These are phyloP conservation scores for Iodosphaeria phyllophila DNA, from an alignment of 2,329 filamentous ascomycete species.

Conservation along the genomic window DNA sequence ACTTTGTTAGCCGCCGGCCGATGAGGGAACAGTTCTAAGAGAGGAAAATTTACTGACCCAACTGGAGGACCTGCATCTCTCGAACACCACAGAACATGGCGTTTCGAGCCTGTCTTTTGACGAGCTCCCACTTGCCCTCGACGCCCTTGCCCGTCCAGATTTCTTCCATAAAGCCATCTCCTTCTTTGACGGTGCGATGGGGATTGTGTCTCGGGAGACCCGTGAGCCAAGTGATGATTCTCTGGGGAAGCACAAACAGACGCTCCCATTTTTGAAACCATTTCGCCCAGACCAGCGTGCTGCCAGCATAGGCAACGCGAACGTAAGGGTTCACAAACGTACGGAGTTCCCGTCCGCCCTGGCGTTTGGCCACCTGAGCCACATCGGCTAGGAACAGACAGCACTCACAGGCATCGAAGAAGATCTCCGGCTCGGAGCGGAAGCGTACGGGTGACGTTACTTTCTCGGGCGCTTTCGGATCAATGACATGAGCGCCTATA, in stretches of 20 bases:
- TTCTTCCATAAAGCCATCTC: constrained; percentile 30
- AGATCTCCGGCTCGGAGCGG: constrained; percentile 36
- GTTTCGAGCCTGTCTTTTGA: constrained; percentile 23
- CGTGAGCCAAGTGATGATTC: constrained; percentile 33
- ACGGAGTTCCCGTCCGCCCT: constrained; percentile 25
- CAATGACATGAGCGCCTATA: constrained; percentile 15
- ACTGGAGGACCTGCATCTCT: constrained; percentile 23
- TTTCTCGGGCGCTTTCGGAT: constrained; percentile 13
- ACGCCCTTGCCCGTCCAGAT: constrained; percentile 24
- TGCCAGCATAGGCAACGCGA: constrained; percentile 45
- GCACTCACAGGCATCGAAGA: constrained; percentile 46
- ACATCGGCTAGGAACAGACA: constrained; percentile 36
- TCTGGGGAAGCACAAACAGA: constrained; percentile 40
- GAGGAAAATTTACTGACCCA: constrained; percentile 3
- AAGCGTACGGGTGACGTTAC: constrained; percentile 28
- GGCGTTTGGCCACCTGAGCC: constrained; percentile 16
- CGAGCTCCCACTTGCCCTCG: constrained; percentile 19
- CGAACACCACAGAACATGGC: constrained; percentile 37
- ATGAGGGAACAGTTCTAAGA: not conserved
- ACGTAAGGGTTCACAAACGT: constrained; percentile 63
- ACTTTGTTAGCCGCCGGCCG: not conserved
- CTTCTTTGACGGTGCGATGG: constrained; percentile 38
- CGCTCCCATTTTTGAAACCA: constrained; percentile 46
- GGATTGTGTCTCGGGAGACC: constrained; percentile 40
- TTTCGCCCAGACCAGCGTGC: constrained; percentile 37